Conservation (phyloP, 164 flowering plant genomes). For the Warburgia ugandensis region DNA sequence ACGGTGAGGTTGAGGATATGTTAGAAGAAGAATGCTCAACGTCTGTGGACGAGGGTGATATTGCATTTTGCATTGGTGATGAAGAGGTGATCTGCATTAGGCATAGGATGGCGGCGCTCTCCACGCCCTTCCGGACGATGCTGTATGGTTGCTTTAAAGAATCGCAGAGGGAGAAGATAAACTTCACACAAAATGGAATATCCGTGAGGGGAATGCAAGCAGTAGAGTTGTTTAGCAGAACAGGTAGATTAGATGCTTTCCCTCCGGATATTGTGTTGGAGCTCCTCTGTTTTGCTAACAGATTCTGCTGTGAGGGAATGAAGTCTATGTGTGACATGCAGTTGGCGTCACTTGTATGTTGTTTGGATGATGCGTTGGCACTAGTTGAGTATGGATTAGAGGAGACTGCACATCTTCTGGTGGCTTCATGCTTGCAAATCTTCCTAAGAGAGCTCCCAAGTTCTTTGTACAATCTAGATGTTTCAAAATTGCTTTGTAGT, state of each 20-base stretch:
- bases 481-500: constrained; percentile 45
- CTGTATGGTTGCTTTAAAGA: constrained; percentile 62
- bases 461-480: constrained; percentile 34
- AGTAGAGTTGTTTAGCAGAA: constrained; percentile 52
- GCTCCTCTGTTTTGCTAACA: constrained; percentile 57
- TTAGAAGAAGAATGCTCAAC: constrained; percentile 19
- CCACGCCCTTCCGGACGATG: constrained; percentile 56
- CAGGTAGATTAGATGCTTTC: constrained; percentile 32
- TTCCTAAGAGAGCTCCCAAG: constrained; percentile 63
- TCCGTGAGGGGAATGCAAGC: constrained; percentile 63
- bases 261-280: constrained; percentile 50
- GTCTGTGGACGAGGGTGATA: constrained; percentile 27
- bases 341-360: constrained; percentile 45
- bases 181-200: constrained; percentile 50
- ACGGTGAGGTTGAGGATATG: neutral
- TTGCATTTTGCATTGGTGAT: constrained; percentile 41
- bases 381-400: constrained; percentile 70
- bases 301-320: constrained; percentile 74
- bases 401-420: constrained; percentile 55
- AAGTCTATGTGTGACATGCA: constrained; percentile 58
- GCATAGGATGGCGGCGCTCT: constrained; percentile 46
- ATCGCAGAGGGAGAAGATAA: constrained; percentile 39
- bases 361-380: constrained; percentile 47
- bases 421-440: constrained; percentile 73
- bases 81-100: constrained; percentile 57